phyloP scores from a whole-genome alignment of 495 filamentous ascomycete genomes.

The Aspergillus leporis region DNA sequence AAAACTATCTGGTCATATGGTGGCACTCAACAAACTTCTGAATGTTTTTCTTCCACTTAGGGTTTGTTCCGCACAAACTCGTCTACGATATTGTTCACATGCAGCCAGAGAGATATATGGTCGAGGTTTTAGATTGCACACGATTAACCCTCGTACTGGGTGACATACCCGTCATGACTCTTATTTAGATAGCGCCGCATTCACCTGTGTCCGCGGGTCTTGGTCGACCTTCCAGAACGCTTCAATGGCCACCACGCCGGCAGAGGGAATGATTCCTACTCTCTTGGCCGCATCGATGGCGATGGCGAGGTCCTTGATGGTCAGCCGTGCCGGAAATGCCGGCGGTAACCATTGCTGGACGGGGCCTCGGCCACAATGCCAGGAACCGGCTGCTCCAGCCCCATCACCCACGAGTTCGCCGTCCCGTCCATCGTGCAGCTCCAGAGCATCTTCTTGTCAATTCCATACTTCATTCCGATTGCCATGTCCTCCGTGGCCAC shows the following conservation, averaged over 20 bases:
- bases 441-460: not conserved
- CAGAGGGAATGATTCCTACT: not conserved
- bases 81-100: too few relatives aligned
- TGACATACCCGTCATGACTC: too few relatives aligned
- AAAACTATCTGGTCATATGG: too few relatives aligned
- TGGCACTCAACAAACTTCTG: too few relatives aligned
- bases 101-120: constrained; percentile 1
- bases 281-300: not conserved
- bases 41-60: too few relatives aligned
- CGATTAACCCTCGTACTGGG: too few relatives aligned
- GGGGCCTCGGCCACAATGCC: not conserved
- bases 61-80: too few relatives aligned
- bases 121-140: not conserved
- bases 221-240: not conserved
- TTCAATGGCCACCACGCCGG: not conserved
- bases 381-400: not conserved
- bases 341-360: not conserved
- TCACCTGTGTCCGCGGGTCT: not conserved
- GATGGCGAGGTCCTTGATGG: not conserved
- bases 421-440: not conserved
- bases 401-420: constrained; percentile 1
- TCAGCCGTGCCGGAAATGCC: not conserved
- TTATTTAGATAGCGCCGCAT: too few relatives aligned
- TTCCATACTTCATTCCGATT: not conserved
- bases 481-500: not conserved